Base-by-base conservation (phyloP, 2,329 filamentous ascomycete species). In the Talaromyces marneffei region DNA sequence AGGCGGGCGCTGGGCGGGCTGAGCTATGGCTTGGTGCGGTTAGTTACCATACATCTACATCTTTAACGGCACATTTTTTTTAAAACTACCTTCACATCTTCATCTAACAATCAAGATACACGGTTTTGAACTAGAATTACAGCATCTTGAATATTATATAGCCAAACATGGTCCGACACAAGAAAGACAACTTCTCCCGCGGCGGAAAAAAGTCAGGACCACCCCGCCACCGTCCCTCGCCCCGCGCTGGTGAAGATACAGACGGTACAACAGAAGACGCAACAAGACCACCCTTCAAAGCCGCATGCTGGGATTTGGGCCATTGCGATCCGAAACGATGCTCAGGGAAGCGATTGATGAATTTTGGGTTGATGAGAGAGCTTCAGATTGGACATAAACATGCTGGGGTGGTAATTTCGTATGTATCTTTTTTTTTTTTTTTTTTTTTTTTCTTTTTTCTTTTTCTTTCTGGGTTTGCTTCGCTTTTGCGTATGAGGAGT, bases 251-350 rank as follows among this genome's bases (percentile, higher is more conserved):
- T 56, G 44, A 48, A 16, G 72, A 75, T 59, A 77, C 78, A 63
- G 74, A 79, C 59, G 71, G 75, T 18, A 29, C 7, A 4, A 18
- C 59, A 57, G 67, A 69, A 48, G 69, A 67, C 39, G 70, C 70
- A 58, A 67, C 73, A 62, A 74, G 73, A 56, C 78, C 77, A 39
- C 73, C 78, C 23, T 97, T 92, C 83, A 96, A 95, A 78, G 93
- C 94, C 54, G 94, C 93, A 62, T 97, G 93, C 75, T 99, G 94
- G 94, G 94, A 99, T 72, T 83, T 99, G 35, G 93, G 92, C 64
- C 94, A 99, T 79, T 99, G 94, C 80, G 94, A 99, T 72, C 91
- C 93, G 8, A 97, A 97, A 76, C 83, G 93, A 68, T 99, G 94
- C 78, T 97, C 92, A 0, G 94, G 94, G 33, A 99, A 99, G 80